A percentile compares a stretch with the other conserved stretches of the same genome.
Conservation (phyloP, 2,329 filamentous ascomycete species). For the Peltaster fructicola region DNA sequence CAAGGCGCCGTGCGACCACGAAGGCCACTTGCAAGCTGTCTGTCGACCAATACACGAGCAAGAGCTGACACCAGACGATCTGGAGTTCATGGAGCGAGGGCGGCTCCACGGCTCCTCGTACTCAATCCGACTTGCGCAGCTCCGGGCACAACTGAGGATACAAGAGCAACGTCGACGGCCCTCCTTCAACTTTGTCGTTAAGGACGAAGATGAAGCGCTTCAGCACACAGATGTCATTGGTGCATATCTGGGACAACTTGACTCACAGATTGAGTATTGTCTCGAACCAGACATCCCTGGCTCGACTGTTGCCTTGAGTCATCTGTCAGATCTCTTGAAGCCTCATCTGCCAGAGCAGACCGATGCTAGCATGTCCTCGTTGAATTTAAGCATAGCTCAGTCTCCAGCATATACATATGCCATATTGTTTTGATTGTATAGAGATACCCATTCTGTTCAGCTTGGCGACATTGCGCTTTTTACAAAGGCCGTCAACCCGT, state of each 20-base stretch:
- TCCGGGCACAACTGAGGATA: conserved; percentile 48
- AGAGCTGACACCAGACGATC: conserved; percentile 31
- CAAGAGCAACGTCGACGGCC: conserved; percentile 38
- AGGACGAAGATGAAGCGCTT: conserved; percentile 27
- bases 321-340: no score
- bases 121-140: conserved; percentile 29
- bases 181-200: conserved; percentile 41
- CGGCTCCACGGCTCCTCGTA: conserved; percentile 8
- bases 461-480: conserved; percentile 22
- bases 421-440: no score
- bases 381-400: no score
- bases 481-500: conserved; percentile 37
- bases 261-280: conserved; percentile 42
- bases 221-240: conserved; percentile 38
- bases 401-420: no score
- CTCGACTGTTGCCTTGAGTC: no score
- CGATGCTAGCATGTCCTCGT: no score
- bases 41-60: conserved; percentile 44
- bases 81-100: conserved; percentile 6
- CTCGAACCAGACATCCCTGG: conserved; percentile 34
- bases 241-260: conserved; percentile 43
- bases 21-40: conserved; percentile 50
- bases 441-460: conserved; percentile 1
- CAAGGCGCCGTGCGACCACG: conserved; percentile 49
- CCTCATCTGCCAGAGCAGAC: no score